These are phyloP conservation scores for Hericium coralloides DNA, from an alignment of 768 basidiomycete genomes.

Conservation along the genomic window DNA sequence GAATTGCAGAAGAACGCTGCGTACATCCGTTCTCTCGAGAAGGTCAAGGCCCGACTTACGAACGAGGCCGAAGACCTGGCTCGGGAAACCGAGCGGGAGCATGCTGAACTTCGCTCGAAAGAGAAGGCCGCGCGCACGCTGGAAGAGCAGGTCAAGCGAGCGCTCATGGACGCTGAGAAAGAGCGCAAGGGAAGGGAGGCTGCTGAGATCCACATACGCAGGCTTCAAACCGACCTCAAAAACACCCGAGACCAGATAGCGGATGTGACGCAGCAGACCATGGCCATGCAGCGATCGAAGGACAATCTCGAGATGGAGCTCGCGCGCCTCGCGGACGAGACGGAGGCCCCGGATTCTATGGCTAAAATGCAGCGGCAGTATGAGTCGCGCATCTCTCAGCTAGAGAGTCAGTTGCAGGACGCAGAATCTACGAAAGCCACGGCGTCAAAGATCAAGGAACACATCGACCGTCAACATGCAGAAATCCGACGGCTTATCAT, in stretches of 20 bases:
- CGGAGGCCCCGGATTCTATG: conserved; percentile 41
- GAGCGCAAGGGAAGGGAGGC: conserved; percentile 59
- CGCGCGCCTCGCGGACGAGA: conserved; percentile 53
- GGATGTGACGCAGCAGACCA: conserved; percentile 46
- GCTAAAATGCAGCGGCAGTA: conserved; percentile 58
- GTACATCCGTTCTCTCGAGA: conserved; percentile 82
- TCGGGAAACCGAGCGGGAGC: conserved; percentile 65
- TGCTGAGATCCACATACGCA: conserved; percentile 52
- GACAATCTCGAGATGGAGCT: conserved; percentile 60
- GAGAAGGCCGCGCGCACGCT: conserved; percentile 58
- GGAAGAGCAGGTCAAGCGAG: conserved; percentile 51
- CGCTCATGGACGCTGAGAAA: conserved; percentile 51
- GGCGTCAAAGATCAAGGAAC: conserved; percentile 47
- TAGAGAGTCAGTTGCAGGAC: conserved; percentile 55
- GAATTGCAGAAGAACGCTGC: conserved; percentile 67
- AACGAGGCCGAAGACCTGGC: conserved; percentile 78
- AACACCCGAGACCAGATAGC: conserved; percentile 44
- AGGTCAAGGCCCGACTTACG: conserved; percentile 62
- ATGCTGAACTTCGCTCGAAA: conserved; percentile 52
- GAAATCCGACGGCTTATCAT: conserved; percentile 62
- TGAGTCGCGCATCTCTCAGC: conserved; percentile 48
- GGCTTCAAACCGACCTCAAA: conserved; percentile 55
- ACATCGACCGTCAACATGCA: conserved; percentile 59
- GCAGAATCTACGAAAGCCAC: conserved; percentile 40
- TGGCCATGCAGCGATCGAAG: conserved; percentile 49